phyloP scores from a whole-genome alignment of 192 early-diverging fungal species.

The Rhizophagus prolifer region DNA sequence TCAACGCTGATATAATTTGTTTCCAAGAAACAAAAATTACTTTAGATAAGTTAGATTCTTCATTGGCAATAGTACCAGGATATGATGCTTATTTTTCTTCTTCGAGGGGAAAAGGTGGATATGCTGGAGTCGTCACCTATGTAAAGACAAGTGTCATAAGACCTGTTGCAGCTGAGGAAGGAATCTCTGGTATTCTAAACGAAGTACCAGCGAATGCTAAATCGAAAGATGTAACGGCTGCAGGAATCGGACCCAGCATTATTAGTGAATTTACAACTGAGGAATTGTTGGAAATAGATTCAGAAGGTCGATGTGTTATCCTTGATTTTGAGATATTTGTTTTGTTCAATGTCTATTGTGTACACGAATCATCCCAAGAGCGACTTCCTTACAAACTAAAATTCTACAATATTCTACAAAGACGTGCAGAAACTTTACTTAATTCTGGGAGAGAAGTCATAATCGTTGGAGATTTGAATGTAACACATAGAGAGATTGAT shows the following conservation, averaged over 20 bases:
- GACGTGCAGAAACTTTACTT: conserved; percentile 49
- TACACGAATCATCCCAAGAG: conserved; percentile 50
- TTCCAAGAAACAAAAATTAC: conserved; percentile 79
- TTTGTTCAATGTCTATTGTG: conserved; percentile 74
- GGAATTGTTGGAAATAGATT: conserved; percentile 52
- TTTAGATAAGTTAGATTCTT: conserved; percentile 52
- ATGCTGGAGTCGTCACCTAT: conserved; percentile 73
- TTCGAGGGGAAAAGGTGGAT: conserved; percentile 56
- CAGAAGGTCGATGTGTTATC: conserved; percentile 70
- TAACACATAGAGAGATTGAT: conserved; percentile 62
- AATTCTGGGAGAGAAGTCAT: conserved; percentile 56
- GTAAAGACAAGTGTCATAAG: conserved; percentile 45
- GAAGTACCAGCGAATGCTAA: background rate
- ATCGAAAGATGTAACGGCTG: background rate
- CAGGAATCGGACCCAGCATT: background rate
- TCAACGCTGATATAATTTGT: conserved; percentile 63
- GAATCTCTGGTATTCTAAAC: conserved; percentile 57
- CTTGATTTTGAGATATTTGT: conserved; percentile 76
- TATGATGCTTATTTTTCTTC: conserved; percentile 76
- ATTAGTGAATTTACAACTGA: conserved; percentile 10
- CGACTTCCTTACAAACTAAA: conserved; percentile 54
- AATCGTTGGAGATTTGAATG: conserved; percentile 69
- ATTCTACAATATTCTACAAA: conserved; percentile 48
- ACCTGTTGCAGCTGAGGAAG: conserved; percentile 66
- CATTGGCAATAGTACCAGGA: conserved; percentile 61